Evolutionary conservation across 768 basidiomycete species (phyloP), one percentile per base, ranked within the genome.

Genomic region (Rhodotorula babjevae): DNA sequence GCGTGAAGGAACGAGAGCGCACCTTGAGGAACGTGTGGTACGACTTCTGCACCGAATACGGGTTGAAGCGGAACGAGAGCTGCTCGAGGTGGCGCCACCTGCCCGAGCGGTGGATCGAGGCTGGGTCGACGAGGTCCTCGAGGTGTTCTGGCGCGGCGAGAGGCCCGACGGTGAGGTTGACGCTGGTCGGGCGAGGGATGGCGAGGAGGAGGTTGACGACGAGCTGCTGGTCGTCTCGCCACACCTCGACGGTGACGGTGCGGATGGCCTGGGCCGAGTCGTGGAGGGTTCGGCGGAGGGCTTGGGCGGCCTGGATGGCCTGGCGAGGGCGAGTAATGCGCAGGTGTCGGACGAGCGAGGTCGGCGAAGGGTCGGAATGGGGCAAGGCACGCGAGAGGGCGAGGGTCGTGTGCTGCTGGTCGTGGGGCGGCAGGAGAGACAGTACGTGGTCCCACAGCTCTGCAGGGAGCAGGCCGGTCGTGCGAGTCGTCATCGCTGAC

Each of bases 11-110:
- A n/a, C n/a, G 31, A 19, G 36, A 31, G 69, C 80, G 63, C 68
- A 87, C 89, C 82, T 87, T 88, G 52, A 92, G 85, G 79, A 94
- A 93, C 71, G 90, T 90, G 74, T 88, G 87, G 79, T 93, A 94
- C 1, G 86, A 88, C 2, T 90, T 89, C 78, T 84, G 86, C 76
- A 88, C 85, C 18, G 65, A 65, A 89, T 93, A 94, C 8, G 93
- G 92, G 67, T 89, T 85, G 81, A 95, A 94, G 71, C 89, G 82
- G 64, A 95, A 78, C 9, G 87, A 85, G 25, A 94, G 81, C 73
- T 83, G 83, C 50, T 80, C 74, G 73, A 95, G 76, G 0, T 73
- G 77, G 0, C 15, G 15, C 50, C 58, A 65, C 3, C 61, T 40
- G 1, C 58, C 42, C 2, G 47, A 31, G 10, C 63, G 53, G 7